Percentiles rank a stretch among this genome's conserved stretches.
phyloP scores from a whole-genome alignment of 139 green algal species.

The Nannochloris sp. region DNA sequence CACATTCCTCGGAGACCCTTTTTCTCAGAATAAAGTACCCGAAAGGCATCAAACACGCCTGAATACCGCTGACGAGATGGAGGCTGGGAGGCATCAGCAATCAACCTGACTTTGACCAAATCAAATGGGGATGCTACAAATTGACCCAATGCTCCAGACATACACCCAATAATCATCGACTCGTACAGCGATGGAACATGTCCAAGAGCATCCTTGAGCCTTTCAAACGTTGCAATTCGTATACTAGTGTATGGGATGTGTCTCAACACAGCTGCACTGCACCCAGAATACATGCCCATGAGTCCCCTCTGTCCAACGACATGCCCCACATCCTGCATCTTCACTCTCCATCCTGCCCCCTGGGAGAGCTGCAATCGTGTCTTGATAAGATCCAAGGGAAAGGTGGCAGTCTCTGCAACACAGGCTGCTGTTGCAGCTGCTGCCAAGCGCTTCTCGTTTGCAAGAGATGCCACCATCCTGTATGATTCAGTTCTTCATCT shows the following conservation, averaged over 20 bases:
- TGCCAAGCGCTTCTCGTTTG: neutral
- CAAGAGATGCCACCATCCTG: neutral
- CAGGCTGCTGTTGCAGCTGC: slow-evolving; percentile 6
- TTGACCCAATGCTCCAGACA: slow-evolving; percentile 47
- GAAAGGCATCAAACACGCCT: slow-evolving; percentile 5
- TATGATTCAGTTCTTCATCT: too few relatives aligned
- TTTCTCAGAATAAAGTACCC: slow-evolving; percentile 16
- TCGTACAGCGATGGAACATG: neutral
- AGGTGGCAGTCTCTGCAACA: slow-evolving; percentile 37
- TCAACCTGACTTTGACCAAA: slow-evolving; percentile 52
- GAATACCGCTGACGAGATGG: slow-evolving; percentile 20
- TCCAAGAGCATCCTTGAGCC: neutral
- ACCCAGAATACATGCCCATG: slow-evolving; percentile 37
- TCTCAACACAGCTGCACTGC: slow-evolving; percentile 38
- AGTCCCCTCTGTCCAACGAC: slow-evolving; percentile 30
- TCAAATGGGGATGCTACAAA: slow-evolving; percentile 50
- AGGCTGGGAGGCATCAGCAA: slow-evolving; percentile 42
- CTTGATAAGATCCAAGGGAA: slow-evolving; percentile 50
- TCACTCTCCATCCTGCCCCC: too few relatives aligned
- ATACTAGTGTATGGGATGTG: slow-evolving; percentile 53
- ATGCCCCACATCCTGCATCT: too few relatives aligned
- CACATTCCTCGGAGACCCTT: slow-evolving; percentile 47
- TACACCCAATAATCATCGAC: slow-evolving; percentile 30
- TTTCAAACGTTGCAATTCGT: slow-evolving; percentile 46
- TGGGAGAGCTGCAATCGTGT: slow-evolving; percentile 51